Evolutionary conservation across 441 rosid genomes (phyloP).

Genomic region (Metrosideros polymorpha): DNA sequence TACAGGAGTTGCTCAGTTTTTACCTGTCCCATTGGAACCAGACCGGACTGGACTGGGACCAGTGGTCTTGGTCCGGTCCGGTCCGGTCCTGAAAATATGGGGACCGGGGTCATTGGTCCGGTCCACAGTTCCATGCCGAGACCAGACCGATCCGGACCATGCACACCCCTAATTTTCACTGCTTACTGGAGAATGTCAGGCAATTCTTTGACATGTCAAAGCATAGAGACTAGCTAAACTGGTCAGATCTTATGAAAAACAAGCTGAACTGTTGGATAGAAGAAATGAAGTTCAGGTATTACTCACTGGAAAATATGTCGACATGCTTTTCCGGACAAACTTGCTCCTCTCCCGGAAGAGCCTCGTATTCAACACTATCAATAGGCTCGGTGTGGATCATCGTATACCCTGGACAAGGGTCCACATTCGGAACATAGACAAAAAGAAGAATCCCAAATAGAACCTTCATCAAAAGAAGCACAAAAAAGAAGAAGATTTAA

Average conservation of each 20-base stretch:
- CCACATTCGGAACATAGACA: constrained; percentile 1
- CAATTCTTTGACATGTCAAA: not conserved
- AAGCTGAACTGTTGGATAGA: not conserved
- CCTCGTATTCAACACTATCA: constrained; percentile 3
- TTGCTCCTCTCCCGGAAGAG: constrained; percentile 4
- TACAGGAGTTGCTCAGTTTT: too few species aligned
- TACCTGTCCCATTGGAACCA: too few species aligned
- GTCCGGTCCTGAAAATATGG: too few species aligned
- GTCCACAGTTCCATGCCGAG: too few species aligned
- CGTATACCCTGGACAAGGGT: constrained; percentile 4
- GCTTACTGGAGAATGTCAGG: not conserved
- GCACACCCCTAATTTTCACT: too few species aligned
- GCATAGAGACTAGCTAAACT: not conserved
- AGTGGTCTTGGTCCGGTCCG: too few species aligned
- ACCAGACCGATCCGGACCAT: too few species aligned
- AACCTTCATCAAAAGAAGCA: not conserved
- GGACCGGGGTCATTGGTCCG: too few species aligned
- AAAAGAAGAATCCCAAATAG: constrained; percentile 4
- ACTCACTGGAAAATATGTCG: constrained; percentile 13
- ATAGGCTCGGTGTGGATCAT: not conserved
- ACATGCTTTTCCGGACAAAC: constrained; percentile 14
- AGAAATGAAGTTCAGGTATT: not conserved
- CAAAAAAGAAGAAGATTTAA: not conserved
- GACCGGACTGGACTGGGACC: too few species aligned
- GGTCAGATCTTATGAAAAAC: not conserved